phyloP scores from a whole-genome alignment of 495 filamentous ascomycete species.

The Chaetomium tenue region DNA sequence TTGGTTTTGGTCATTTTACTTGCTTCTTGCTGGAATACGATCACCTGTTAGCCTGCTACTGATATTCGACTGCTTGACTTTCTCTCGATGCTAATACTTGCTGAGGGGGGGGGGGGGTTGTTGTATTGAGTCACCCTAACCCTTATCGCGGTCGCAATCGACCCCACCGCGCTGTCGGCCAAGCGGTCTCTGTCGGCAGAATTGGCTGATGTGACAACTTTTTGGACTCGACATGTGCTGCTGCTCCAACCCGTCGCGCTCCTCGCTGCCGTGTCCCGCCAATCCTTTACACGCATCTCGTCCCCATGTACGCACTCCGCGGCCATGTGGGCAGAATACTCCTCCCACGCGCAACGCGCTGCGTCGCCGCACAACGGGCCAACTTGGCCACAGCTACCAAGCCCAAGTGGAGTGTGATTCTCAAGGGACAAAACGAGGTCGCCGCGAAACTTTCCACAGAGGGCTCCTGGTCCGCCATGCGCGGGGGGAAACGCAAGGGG shows the following conservation, averaged over 20 bases:
- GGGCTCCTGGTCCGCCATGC: neutral
- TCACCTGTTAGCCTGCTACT: too few relatives aligned
- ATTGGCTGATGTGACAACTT: neutral
- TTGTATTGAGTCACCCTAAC: constrained; percentile 3
- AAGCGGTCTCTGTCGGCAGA: constrained; percentile 11
- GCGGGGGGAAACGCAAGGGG: neutral
- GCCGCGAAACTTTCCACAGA: neutral
- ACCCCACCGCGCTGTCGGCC: too few relatives aligned
- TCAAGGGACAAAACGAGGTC: neutral
- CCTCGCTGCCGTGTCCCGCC: neutral
- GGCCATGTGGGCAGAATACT: constrained; percentile 15
- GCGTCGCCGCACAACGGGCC: neutral
- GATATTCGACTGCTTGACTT: too few relatives aligned
- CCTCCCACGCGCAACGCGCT: constrained; percentile 4
- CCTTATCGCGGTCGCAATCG: neutral
- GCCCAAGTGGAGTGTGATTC: neutral
- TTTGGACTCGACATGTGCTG: neutral
- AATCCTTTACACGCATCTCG: neutral
- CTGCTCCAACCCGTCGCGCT: neutral
- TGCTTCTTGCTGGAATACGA: too few relatives aligned
- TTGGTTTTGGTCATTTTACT: neutral
- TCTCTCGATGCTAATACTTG: too few relatives aligned
- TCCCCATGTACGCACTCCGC: constrained; percentile 15
- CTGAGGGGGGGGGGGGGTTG: too few relatives aligned
- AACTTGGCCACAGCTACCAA: neutral